Evolutionary conservation across 2,329 filamentous ascomycete species (phyloP).

Genomic region (Fusarium liriodendri): DNA sequence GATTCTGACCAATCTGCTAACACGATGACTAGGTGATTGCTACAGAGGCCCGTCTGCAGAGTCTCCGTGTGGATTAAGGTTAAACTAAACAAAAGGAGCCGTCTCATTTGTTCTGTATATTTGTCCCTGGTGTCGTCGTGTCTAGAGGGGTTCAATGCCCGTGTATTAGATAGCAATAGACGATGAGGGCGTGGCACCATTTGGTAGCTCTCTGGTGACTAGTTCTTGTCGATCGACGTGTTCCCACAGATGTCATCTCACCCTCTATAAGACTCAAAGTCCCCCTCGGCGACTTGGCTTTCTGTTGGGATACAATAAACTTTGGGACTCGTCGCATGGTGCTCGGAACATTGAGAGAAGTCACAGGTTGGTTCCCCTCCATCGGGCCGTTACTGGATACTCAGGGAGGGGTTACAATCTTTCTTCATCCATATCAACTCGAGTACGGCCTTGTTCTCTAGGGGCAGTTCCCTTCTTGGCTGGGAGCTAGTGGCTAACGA

Average conservation of each 20-base stretch:
- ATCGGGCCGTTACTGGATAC: not conserved
- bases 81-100: conserved; percentile 44
- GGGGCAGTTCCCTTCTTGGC: not conserved
- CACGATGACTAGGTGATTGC: conserved; percentile 76
- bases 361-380: not conserved
- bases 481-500: not conserved
- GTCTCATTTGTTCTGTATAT: conserved; percentile 53
- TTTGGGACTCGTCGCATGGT: not conserved
- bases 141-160: conserved; percentile 44
- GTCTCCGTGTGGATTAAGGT: conserved; percentile 79
- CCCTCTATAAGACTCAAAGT: not conserved
- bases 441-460: not conserved
- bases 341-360: not conserved
- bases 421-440: not conserved
- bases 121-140: conserved; percentile 42
- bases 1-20: conserved; percentile 27
- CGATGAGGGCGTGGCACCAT: conserved; percentile 39
- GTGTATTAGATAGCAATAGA: conserved; percentile 54
- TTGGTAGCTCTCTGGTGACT: conserved; percentile 9
- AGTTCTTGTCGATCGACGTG: not conserved
- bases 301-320: not conserved
- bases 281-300: not conserved
- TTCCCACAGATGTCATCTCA: not conserved
- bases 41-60: conserved; percentile 89
- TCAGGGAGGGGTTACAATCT: not conserved